Conservation (phyloP, 768 basidiomycete genomes). For the Boletales sp. region DNA sequence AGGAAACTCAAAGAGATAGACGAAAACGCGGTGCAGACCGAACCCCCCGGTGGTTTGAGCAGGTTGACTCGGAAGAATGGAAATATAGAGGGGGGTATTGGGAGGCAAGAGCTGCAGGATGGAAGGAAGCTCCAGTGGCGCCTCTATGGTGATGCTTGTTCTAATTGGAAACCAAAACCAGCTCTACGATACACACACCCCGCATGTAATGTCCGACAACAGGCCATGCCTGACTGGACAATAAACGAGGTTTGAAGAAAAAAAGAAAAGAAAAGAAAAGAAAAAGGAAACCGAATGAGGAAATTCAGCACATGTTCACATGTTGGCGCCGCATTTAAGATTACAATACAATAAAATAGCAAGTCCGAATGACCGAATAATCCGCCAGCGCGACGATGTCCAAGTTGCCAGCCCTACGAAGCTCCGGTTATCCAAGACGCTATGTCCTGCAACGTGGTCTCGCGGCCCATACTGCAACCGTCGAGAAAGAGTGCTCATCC, state of each 20-base stretch:
- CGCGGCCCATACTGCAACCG: conserved; percentile 39
- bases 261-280: no score
- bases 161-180: no score
- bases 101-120: conserved; percentile 66
- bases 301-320: not conserved
- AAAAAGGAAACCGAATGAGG: conserved; percentile 6
- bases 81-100: conserved; percentile 78
- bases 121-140: conserved; percentile 49
- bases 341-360: no score
- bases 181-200: no score
- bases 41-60: conserved; percentile 73
- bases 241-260: no score
- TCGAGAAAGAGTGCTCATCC: conserved; percentile 58
- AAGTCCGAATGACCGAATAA: not conserved
- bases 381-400: conserved; percentile 14
- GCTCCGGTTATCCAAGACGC: conserved; percentile 7
- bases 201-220: no score
- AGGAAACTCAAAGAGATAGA: conserved; percentile 74
- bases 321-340: no score
- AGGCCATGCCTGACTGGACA: no score
- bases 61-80: conserved; percentile 63
- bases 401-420: conserved; percentile 13
- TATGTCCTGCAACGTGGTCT: conserved; percentile 28
- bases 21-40: conserved; percentile 57
- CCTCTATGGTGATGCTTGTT: conserved; percentile 59